A percentile compares a stretch with the other conserved stretches of the same genome.
phyloP scores from a whole-genome alignment of 257 asterid genomes.

The Fraxinus pennsylvanica region DNA sequence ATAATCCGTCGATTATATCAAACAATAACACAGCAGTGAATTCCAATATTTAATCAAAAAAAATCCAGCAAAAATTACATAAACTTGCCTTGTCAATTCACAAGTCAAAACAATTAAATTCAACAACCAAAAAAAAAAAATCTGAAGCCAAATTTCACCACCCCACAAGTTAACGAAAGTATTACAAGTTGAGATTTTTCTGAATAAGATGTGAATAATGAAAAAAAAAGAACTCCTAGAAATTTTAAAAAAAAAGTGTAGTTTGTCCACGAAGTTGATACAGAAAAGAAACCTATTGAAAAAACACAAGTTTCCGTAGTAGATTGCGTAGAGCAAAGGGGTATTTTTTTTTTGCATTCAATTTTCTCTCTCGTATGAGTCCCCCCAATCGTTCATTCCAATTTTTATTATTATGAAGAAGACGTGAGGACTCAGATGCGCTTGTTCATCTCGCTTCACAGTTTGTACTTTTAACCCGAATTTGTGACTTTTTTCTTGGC shows the following conservation, averaged over 20 bases:
- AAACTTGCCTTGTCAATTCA: constrained; percentile 18
- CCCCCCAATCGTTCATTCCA: too few relatives aligned
- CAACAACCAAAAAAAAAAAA: constrained; percentile 10
- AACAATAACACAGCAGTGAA: background rate
- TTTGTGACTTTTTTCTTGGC: too few relatives aligned
- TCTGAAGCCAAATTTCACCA: background rate
- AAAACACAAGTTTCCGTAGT: background rate
- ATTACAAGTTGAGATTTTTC: background rate
- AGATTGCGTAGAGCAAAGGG: background rate
- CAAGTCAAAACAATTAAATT: constrained; percentile 20
- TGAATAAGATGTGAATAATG: too few relatives aligned
- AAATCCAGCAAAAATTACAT: constrained; percentile 18
- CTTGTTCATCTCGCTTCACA: too few relatives aligned
- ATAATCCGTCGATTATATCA: background rate
- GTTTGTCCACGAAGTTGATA: background rate
- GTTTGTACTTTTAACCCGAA: too few relatives aligned
- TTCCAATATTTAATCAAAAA: background rate
- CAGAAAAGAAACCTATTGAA: background rate
- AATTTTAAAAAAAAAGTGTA: background rate
- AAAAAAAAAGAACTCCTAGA: too few relatives aligned
- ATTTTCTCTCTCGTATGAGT: background rate
- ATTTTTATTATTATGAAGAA: too few relatives aligned
- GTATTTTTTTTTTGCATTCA: background rate
- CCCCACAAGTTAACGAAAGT: background rate
- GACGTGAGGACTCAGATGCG: too few relatives aligned